A percentile compares a stretch with the other conserved stretches of the same genome.
These are phyloP conservation scores for Pythium aphanidermatum DNA, from an alignment of 352 stramenopile genomes.

Conservation along the genomic window DNA sequence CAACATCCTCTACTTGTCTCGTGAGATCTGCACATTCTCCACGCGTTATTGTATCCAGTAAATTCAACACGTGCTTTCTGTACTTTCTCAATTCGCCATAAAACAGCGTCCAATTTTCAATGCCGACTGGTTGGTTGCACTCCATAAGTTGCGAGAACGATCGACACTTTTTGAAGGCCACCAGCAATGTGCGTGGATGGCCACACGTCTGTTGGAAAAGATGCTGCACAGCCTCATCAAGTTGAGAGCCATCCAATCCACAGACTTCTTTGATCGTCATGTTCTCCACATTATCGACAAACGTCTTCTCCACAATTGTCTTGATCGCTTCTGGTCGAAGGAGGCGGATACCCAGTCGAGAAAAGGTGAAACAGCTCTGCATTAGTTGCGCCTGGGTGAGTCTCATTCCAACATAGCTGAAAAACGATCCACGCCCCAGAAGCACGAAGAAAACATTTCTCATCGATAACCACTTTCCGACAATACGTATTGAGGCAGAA, in stretches of 20 bases:
- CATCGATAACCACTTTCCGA: background rate
- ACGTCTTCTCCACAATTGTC: no score
- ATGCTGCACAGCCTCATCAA: background rate
- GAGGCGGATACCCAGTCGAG: background rate
- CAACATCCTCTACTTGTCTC: no score
- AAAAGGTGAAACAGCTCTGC: background rate
- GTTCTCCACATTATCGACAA: background rate
- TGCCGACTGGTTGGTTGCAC: background rate
- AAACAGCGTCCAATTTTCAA: background rate
- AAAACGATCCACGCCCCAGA: background rate
- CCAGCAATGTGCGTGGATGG: slow-evolving; percentile 1
- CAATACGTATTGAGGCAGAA: slow-evolving; percentile 16
- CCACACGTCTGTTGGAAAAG: slow-evolving; percentile 2
- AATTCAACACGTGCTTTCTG: no score
- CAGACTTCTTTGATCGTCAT: background rate
- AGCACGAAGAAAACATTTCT: background rate
- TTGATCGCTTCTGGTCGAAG: background rate
- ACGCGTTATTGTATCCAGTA: no score
- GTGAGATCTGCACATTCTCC: no score
- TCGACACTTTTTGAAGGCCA: no score
- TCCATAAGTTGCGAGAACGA: no score
- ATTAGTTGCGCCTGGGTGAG: background rate
- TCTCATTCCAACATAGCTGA: background rate
- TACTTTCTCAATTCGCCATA: no score
- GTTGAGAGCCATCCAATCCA: background rate